A percentile compares a stretch with the other conserved stretches of the same genome.
Evolutionary conservation across 2,329 filamentous ascomycete genomes (phyloP).

Genomic region (Colletotrichum cuscutae): DNA sequence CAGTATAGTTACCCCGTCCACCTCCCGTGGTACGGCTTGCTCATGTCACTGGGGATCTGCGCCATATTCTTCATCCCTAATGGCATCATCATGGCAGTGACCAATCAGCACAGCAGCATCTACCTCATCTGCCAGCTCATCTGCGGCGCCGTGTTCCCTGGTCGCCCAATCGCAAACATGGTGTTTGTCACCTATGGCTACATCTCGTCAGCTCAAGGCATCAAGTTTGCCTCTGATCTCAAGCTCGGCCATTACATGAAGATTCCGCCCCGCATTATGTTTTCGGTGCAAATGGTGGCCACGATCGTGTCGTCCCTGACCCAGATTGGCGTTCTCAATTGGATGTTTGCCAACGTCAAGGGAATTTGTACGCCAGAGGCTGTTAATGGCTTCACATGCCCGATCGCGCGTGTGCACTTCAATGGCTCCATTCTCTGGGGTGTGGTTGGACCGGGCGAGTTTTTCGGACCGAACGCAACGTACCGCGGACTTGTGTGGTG

Average conservation of each 20-base stretch:
- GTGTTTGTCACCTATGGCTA: constrained; percentile 93
- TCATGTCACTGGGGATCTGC: constrained; percentile 82
- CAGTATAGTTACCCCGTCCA: constrained; percentile 77
- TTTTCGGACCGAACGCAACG: constrained; percentile 80
- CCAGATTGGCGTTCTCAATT: constrained; percentile 87
- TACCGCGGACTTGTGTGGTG: constrained; percentile 85
- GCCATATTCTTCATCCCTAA: constrained; percentile 88
- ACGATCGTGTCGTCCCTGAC: constrained; percentile 82
- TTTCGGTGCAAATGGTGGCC: constrained; percentile 80
- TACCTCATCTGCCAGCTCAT: constrained; percentile 89
- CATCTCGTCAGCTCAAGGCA: constrained; percentile 87
- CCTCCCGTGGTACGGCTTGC: constrained; percentile 86
- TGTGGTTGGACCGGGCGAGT: constrained; percentile 83
- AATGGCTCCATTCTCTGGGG: constrained; percentile 92
- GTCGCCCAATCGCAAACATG: constrained; percentile 90
- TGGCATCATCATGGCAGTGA: constrained; percentile 93
- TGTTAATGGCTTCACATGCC: constrained; percentile 89
- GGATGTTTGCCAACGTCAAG: constrained; percentile 85
- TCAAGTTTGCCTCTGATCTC: constrained; percentile 88
- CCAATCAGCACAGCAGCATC: constrained; percentile 87
- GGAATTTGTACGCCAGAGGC: constrained; percentile 82
- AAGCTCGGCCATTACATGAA: constrained; percentile 93
- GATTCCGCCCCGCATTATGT: constrained; percentile 82
- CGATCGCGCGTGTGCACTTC: constrained; percentile 88
- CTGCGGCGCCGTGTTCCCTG: constrained; percentile 84